Percentiles rank a stretch among this genome's conserved stretches.
These are phyloP conservation scores for Penicillium sclerotigenum DNA, from an alignment of 2,329 filamentous ascomycete species.

Conservation along the genomic window DNA sequence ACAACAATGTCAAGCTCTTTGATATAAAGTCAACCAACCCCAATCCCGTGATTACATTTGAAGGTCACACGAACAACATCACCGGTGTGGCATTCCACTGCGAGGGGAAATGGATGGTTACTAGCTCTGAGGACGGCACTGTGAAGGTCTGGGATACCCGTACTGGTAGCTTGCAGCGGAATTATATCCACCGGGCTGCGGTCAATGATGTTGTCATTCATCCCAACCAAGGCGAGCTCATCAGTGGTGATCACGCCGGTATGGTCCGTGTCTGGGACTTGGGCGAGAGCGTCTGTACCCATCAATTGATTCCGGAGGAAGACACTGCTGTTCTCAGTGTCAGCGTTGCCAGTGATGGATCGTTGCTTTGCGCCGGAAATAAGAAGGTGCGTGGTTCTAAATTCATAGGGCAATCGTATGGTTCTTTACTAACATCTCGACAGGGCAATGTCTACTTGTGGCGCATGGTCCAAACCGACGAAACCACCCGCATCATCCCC, in stretches of 20 bases:
- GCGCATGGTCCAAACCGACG: slow-evolving; percentile 80
- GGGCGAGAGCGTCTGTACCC: slow-evolving; percentile 93
- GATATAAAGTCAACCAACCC: slow-evolving; percentile 99
- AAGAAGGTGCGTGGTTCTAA: slow-evolving; percentile 60
- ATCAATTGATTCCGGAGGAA: slow-evolving; percentile 93
- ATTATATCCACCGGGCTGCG: slow-evolving; percentile 82
- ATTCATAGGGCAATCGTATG: neutral
- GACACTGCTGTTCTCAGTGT: slow-evolving; percentile 92
- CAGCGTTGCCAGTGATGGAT: slow-evolving; percentile 91
- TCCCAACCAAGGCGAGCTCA: slow-evolving; percentile 96
- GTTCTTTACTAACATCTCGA: slow-evolving; percentile 4
- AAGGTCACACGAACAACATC: slow-evolving; percentile 93
- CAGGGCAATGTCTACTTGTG: slow-evolving; percentile 97
- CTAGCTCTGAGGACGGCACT: slow-evolving; percentile 91
- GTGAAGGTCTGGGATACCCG: slow-evolving; percentile 97
- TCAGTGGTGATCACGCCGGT: slow-evolving; percentile 89
- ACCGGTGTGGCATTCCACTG: slow-evolving; percentile 97
- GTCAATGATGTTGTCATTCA: slow-evolving; percentile 99
- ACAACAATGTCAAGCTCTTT: slow-evolving; percentile 92
- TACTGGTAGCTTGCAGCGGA: slow-evolving; percentile 80
- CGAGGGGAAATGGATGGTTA: slow-evolving; percentile 99
- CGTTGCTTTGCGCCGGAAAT: slow-evolving; percentile 88
- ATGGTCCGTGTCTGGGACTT: slow-evolving; percentile 96
- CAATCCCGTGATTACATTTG: slow-evolving; percentile 86
- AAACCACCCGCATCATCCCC: slow-evolving; percentile 78